Conservation (phyloP, 164 flowering plant species). For the Protea cynaroides region DNA sequence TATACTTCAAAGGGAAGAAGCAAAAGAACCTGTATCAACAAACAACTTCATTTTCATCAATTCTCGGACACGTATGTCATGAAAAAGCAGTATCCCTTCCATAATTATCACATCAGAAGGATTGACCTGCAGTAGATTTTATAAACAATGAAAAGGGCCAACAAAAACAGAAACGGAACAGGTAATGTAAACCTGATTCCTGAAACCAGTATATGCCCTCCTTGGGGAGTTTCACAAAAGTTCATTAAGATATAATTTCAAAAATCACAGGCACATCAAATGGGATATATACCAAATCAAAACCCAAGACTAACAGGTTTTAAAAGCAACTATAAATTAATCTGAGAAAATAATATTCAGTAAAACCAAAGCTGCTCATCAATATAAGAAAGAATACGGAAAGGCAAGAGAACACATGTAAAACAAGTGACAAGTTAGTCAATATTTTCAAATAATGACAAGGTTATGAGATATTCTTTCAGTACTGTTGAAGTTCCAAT, state of each 20-base stretch:
- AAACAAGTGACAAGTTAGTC: neutral
- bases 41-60: constrained; percentile 98
- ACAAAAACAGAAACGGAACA: neutral
- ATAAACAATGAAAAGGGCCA: neutral
- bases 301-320: neutral
- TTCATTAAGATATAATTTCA: neutral
- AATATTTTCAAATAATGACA: neutral
- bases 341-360: neutral
- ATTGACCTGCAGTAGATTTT: constrained; percentile 59
- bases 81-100: constrained; percentile 93
- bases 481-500: neutral
- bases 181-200: neutral
- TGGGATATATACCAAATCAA: neutral
- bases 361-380: neutral
- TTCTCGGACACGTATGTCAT: constrained; percentile 85
- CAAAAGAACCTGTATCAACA: constrained; percentile 87
- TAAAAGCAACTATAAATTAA: neutral
- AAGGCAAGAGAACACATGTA: neutral
- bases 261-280: no score
- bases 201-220: constrained; percentile 1
- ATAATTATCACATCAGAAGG: constrained; percentile 92
- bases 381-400: neutral
- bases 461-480: neutral
- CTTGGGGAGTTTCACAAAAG: neutral
- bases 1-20: constrained; percentile 2